A percentile compares a stretch with the other conserved stretches of the same genome.
Conservation (phyloP, 2,329 filamentous ascomycete genomes). For the Aspergillus phoenicis region DNA sequence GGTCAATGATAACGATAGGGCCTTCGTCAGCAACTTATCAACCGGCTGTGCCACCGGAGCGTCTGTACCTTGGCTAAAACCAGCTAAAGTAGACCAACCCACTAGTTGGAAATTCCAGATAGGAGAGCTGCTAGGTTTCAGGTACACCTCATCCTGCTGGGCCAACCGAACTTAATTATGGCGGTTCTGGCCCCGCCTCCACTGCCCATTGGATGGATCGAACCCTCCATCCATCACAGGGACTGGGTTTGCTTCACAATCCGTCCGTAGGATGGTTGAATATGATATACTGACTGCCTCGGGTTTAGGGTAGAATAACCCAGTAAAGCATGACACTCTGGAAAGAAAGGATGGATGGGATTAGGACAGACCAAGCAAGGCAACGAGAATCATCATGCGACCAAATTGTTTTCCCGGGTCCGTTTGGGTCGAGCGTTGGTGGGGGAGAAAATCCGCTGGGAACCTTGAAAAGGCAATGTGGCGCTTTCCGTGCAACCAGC, state of each 20-base stretch:
- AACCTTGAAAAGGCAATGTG: conserved; percentile 13
- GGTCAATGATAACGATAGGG: conserved; percentile 7
- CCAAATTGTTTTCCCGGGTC: neutral
- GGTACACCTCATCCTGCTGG: conserved; percentile 15
- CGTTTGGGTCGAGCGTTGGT: neutral
- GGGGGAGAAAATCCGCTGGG: neutral
- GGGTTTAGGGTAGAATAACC: neutral
- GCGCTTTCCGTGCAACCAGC: conserved; percentile 14
- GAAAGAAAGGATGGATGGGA: neutral
- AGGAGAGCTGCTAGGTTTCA: conserved; percentile 19
- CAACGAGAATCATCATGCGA: neutral
- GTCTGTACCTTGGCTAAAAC: neutral
- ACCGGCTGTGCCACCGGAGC: neutral
- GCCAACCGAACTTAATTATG: conserved; percentile 5
- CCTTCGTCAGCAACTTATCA: conserved; percentile 1
- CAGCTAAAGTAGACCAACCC: neutral
- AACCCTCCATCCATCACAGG: neutral
- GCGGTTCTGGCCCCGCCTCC: conserved; percentile 18
- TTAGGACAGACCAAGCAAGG: too few relatives aligned
- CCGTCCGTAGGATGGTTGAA: neutral
- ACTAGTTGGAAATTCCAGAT: neutral
- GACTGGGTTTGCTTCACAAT: neutral
- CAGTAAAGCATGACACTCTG: neutral
- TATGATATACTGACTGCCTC: neutral
- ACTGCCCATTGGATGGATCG: conserved; percentile 4